Evolutionary conservation across 2,329 filamentous ascomycete genomes (phyloP), one percentile per base, ranked within the genome.

Genomic region (Stromatinia cepivora): DNA sequence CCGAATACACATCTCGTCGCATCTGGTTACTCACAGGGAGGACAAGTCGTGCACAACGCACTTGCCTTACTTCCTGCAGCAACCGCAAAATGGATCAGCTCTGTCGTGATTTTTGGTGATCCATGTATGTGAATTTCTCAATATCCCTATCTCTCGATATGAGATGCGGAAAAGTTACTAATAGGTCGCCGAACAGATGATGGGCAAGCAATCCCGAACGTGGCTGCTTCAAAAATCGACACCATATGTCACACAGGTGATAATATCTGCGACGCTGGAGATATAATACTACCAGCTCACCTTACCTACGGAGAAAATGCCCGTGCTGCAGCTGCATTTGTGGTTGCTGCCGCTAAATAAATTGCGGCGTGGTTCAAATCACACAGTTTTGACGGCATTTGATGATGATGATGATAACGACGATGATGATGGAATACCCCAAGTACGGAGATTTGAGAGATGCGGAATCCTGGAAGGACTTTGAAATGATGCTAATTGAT

Each of bases 221-320:
- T 78, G 8, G 63, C 62, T 3, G 52, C 76, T 10, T 71, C 71
- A 2, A 76, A 79, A 67, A 73, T 77, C 3, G 71, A 83, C 73
- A 82, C 84, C 28, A 81, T 83, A 50, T 87, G 85, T 70, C 81
- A 83, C 42, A 58, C 72, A 4, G 84, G 82, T 0, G 85, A 87
- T 72, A 77, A 82, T 13, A 84, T 87, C 8, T 87, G 85, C 70
- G 67, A 76, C 5, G 82, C 84, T 46, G 82, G 82, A 0, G 74
- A 81, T 31, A 78, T 82, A 66, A 75, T 81, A 8, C 75, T 81
- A 31, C 79, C 78, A 10, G 73, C 80, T 9, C 82, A 84, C 76
- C 66, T 81, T 46, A 76, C 76, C 3, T 84, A 84, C 70, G 78
- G 74, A 1, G 34, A 58, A 4, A 70, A 81, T 75, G 81, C 79